Percentiles rank a stretch among this genome's conserved stretches.
Evolutionary conservation across 495 filamentous ascomycete genomes (phyloP).

Genomic region (Neohortaea acidophila): DNA sequence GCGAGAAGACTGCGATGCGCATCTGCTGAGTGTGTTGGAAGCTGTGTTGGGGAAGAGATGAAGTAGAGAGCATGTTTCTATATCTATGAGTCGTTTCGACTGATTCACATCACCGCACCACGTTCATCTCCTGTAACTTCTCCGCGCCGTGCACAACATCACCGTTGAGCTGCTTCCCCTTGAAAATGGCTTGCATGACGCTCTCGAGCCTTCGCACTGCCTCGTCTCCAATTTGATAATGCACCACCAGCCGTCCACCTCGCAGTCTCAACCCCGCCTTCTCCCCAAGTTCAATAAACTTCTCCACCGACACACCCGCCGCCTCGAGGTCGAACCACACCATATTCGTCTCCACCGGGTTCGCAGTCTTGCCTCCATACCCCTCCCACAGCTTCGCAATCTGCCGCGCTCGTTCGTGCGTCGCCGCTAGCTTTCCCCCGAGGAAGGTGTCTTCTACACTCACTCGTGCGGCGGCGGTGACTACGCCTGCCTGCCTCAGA

Average conservation of each 20-base stretch:
- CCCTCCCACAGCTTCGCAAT: conserved; percentile 37
- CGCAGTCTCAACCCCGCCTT: conserved; percentile 40
- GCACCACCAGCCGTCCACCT: conserved; percentile 42
- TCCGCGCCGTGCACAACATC: conserved; percentile 6
- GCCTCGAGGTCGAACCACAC: conserved; percentile 70
- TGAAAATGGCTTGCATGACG: conserved; percentile 32
- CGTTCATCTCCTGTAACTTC: conserved; percentile 5
- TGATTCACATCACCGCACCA: background rate
- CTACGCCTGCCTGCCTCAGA: conserved; percentile 50
- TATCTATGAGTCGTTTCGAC: no score
- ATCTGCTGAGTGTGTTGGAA: conserved; percentile 21
- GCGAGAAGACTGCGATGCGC: conserved; percentile 17
- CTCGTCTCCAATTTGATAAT: conserved; percentile 47
- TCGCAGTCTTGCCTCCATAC: conserved; percentile 42
- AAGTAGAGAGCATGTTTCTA: no score
- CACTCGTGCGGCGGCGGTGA: conserved; percentile 43
- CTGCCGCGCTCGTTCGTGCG: conserved; percentile 49
- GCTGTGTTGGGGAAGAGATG: conserved; percentile 8
- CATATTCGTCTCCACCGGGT: conserved; percentile 80
- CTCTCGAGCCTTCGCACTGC: conserved; percentile 34
- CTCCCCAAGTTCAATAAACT: conserved; percentile 34
- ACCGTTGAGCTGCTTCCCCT: conserved; percentile 13
- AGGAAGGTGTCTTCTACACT: conserved; percentile 57
- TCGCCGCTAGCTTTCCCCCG: conserved; percentile 45
- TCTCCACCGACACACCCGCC: conserved; percentile 28